Conservation (phyloP, 2,329 filamentous ascomycete species). For the Fusarium neocosmosporiellum region DNA sequence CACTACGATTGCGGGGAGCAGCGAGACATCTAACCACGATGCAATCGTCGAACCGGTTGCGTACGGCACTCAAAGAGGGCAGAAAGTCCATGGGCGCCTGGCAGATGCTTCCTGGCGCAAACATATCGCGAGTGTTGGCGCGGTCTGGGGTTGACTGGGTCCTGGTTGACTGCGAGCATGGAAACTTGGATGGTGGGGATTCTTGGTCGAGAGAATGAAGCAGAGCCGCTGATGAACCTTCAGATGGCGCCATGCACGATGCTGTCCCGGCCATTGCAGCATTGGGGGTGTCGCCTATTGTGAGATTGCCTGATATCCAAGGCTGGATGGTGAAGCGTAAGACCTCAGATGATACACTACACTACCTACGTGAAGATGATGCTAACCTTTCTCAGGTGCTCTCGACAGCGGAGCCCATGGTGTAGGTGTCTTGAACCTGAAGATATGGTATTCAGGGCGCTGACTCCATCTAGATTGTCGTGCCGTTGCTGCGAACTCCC, state of each 20-base stretch:
- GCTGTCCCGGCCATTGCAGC: constrained; percentile 64
- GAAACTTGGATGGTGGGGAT: constrained; percentile 59
- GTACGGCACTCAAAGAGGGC: constrained; percentile 60
- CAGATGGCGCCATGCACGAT: constrained; percentile 64
- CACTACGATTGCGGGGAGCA: constrained; percentile 10
- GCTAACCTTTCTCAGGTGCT: constrained; percentile 49
- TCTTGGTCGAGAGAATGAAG: background rate
- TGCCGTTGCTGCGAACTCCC: constrained; percentile 57
- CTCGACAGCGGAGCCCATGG: constrained; percentile 63
- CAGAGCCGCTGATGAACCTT: background rate
- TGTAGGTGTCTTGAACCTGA: constrained; percentile 48
- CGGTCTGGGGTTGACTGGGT: constrained; percentile 74
- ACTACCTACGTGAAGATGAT: background rate
- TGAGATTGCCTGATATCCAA: constrained; percentile 64
- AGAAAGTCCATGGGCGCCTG: constrained; percentile 67
- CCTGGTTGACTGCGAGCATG: constrained; percentile 67
- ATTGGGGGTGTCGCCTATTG: constrained; percentile 55
- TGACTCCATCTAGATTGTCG: constrained; percentile 53
- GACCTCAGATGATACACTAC: constrained; percentile 1
- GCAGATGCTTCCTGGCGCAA: constrained; percentile 72
- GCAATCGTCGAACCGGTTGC: constrained; percentile 60
- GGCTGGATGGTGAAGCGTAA: constrained; percentile 60
- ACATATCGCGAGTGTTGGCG: constrained; percentile 69
- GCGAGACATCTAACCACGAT: constrained; percentile 46
- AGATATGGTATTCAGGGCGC: background rate